Evolutionary conservation across 2,329 filamentous ascomycete species (phyloP).

Genomic region (Aspergillus latus): DNA sequence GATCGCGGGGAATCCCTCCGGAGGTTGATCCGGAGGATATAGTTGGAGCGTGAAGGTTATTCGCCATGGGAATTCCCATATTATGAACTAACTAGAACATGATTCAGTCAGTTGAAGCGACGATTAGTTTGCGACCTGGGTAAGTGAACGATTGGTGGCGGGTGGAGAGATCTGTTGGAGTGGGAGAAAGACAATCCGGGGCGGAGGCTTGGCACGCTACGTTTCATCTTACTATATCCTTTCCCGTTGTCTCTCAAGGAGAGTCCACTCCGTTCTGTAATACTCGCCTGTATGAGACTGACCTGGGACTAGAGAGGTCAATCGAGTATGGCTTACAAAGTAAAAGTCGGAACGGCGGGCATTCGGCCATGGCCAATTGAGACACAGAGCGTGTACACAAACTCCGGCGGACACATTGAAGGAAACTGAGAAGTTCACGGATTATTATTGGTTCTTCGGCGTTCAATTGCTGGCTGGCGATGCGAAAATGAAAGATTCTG

Average conservation of each 20-base stretch:
- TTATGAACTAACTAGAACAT: constrained; percentile 18
- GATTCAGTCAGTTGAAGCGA: constrained; percentile 7
- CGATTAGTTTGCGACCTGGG: neutral
- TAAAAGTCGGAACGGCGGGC: neutral
- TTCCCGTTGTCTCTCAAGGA: neutral
- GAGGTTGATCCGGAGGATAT: constrained; percentile 76
- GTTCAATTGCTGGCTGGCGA: neutral
- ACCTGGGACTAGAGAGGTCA: neutral
- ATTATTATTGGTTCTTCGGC: neutral
- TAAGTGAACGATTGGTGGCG: constrained; percentile 2
- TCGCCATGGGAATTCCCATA: constrained; percentile 63
- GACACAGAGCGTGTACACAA: neutral
- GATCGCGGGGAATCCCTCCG: constrained; percentile 58
- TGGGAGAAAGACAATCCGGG: neutral
- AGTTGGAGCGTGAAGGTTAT: constrained; percentile 65
- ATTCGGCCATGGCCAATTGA: neutral
- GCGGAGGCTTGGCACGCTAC: constrained; percentile 3
- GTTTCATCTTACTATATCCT: neutral
- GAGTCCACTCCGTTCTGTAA: neutral
- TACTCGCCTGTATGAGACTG: neutral
- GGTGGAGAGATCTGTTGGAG: neutral
- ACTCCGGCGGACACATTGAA: neutral
- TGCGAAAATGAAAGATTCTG: neutral
- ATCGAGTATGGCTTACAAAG: neutral
- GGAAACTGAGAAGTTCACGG: neutral